Evolutionary conservation across 1,139 yeast species (phyloP), one percentile per base, ranked within the genome.

Genomic region (Saccharomycopsis hybrid): DNA sequence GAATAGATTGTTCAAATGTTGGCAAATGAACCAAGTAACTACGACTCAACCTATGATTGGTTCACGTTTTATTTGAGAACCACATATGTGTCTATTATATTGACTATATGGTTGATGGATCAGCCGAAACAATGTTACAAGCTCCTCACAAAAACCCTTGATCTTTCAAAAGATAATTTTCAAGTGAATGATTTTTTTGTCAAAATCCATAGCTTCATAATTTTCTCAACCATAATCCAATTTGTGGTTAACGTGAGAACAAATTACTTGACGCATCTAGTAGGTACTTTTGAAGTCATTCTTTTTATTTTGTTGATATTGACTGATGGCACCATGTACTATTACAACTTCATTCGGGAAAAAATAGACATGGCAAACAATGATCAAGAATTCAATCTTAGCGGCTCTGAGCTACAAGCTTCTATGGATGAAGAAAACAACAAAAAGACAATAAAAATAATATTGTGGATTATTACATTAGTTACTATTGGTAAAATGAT

Each of bases 401-500:
- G 27, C 1, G 36, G 43, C 11, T 24, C 11, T 11, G 41, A 43
- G 11, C 7, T 43, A 11, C 41, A 41, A 18, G n/a, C 31, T 3
- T 25, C 30, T 5, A 13, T 39, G 5, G 55, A 52, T 18, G 43
- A 44, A 3, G 48, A 49, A 28, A 47, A 39, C 28, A 50, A 47
- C 25, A 47, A 47, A 18, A 49, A 52, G 36, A 42, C 54, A 24
- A 38, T 52, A 25, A 52, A 47, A 38, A 52, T 52, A 31, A 47
- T 52, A 8, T 39, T 52, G 2, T 52, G 55, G 55, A 50, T 52
- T 27, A 31, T 50, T 18, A 42, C 54, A 5, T 47, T 52, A 27
- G 51, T 52, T 7, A 50, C 53, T 7, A 48, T 52, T 42, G 55
- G 55, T n/a, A 50, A 51, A 40, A 47, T 52, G 45, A 52, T 52